Evolutionary conservation across 2,329 filamentous ascomycete genomes (phyloP), one percentile per base, ranked within the genome.

Genomic region (Aspergillus versicolor): DNA sequence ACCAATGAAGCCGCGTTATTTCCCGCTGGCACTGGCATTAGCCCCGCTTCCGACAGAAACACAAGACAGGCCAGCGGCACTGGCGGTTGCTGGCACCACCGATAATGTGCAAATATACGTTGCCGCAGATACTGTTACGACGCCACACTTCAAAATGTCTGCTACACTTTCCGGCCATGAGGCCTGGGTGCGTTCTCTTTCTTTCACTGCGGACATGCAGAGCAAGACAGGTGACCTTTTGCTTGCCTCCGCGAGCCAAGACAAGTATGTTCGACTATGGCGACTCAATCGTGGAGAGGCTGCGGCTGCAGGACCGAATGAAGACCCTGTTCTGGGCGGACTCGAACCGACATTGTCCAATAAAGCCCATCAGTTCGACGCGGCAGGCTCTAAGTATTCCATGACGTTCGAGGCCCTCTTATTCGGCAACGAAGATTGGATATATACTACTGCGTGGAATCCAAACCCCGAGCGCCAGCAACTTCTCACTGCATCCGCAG

Each of bases 361-460:
- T 74, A 97, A 97, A 75, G 88, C 90, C 0, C 89, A 97, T 71
- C 84, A 84, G 54, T 85, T 99, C 57, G 82, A 84, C 42, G 81
- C 84, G 2, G 79, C 76, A 0, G 80, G 76, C 1, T 79, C 78
- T 4, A 87, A 88, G 63, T 93, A 90, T 73, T 90, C 89, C 6
- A 81, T 96, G 55, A 96, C 92, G 0, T 97, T 99, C 64, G 94
- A 99, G 73, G 94, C 94, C 1, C 80, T 99, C 3, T 82, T 99
- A 5, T 84, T 99, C 3, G 94, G 94, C 8, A 94, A 99, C 69
- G 94, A 99, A 70, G 94, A 99, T 69, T 99, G 94, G 94, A 93
- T 99, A 56, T 97, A 96, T 74, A 95, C 90, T 55, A 88, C 90
- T 2, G 81, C 82, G 54, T 97, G 92, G 92, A 82, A 84, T 58